Evolutionary conservation across 106 monocot species (phyloP).

Genomic region (Allium cepa): DNA sequence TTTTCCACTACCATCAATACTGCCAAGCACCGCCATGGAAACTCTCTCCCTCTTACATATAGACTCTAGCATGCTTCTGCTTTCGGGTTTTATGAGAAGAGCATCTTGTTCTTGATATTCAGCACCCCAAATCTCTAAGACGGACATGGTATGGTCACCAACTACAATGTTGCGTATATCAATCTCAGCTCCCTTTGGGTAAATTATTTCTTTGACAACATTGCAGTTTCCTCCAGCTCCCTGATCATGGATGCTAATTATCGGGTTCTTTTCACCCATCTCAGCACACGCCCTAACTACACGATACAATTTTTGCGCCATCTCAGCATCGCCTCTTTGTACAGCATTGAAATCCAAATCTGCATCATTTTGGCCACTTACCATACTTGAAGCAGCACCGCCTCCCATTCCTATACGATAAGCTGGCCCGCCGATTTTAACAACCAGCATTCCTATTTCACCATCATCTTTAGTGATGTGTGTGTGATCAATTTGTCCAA

Average conservation of each 20-base stretch:
- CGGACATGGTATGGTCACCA: conserved; percentile 93
- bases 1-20: conserved; percentile 59
- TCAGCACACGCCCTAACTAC: conserved; percentile 86
- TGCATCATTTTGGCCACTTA: conserved; percentile 96
- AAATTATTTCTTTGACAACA: conserved; percentile 96
- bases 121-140: conserved; percentile 97
- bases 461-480: conserved; percentile 79
- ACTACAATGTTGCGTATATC: conserved; percentile 75
- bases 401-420: conserved; percentile 98
- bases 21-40: conserved; percentile 90
- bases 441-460: conserved; percentile 89
- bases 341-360: conserved; percentile 97
- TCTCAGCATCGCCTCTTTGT: conserved; percentile 95
- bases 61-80: conserved; percentile 32
- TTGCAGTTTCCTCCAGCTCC: conserved; percentile 97
- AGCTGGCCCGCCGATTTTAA: conserved; percentile 95
- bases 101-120: conserved; percentile 99
- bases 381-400: conserved; percentile 98
- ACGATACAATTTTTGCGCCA: conserved; percentile 93
- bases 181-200: conserved; percentile 89
- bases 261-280: conserved; percentile 81
- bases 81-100: conserved; percentile 67
- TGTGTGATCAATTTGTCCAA: conserved; percentile 80
- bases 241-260: conserved; percentile 96
- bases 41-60: conserved; percentile 87